phyloP scores from a whole-genome alignment of 495 filamentous ascomycete genomes.

The Podospora fimiseda region DNA sequence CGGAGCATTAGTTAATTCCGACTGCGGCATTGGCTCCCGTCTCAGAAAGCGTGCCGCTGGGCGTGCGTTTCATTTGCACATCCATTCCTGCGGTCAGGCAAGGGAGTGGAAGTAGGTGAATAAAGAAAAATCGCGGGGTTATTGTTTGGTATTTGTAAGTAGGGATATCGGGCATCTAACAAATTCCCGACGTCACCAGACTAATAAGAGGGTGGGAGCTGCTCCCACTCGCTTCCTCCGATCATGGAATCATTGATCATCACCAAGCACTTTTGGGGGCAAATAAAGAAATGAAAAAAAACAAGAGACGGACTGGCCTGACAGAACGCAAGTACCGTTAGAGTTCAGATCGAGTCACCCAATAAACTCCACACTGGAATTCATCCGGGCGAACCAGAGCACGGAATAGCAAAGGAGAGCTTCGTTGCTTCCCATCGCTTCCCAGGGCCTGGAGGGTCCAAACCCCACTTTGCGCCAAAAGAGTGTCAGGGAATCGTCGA shows the following conservation, averaged over 20 bases:
- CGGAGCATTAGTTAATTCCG: neutral
- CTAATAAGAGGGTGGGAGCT: too few relatives aligned
- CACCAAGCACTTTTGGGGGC: slow-evolving; percentile 1
- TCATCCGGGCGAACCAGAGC: slow-evolving; percentile 31
- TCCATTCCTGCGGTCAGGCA: neutral
- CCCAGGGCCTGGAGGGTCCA: neutral
- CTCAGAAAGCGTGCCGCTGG: slow-evolving; percentile 5
- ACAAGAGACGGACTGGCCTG: slow-evolving; percentile 9
- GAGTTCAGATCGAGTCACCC: slow-evolving; percentile 12
- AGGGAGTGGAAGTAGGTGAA: neutral
- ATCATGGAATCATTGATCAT: neutral
- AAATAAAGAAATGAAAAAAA: slow-evolving; percentile 11
- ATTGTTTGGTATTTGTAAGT: too few relatives aligned
- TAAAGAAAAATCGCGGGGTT: neutral
- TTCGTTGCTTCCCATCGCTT: slow-evolving; percentile 11
- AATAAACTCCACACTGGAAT: slow-evolving; percentile 21
- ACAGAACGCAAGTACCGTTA: slow-evolving; percentile 8
- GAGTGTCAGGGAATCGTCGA: slow-evolving; percentile 17
- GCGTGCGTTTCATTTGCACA: neutral
- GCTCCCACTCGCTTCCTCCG: slow-evolving; percentile 6
- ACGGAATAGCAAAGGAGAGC: slow-evolving; percentile 9
- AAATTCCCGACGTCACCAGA: slow-evolving; percentile 11
- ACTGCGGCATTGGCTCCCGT: neutral
- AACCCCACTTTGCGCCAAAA: slow-evolving; percentile 21
- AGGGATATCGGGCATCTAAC: neutral